Conservation (phyloP, 306 rosid species). For the Malus orientalis region DNA sequence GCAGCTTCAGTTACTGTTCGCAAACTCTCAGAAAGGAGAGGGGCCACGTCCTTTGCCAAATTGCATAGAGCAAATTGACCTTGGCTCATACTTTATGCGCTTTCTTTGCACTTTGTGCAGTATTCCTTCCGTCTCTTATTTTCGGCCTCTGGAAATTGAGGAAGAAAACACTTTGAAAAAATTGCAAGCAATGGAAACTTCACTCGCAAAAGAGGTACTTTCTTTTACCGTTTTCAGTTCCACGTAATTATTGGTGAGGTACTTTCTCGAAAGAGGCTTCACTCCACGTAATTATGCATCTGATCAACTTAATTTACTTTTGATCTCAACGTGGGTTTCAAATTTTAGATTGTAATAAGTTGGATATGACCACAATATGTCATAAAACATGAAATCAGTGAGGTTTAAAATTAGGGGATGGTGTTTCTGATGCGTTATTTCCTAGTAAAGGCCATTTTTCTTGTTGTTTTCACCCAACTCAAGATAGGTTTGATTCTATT, state of each 20-base stretch:
- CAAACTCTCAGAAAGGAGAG: conserved; percentile 81
- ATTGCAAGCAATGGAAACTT: conserved; percentile 59
- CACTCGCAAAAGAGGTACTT: conserved; percentile 58
- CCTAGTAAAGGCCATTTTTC: not conserved
- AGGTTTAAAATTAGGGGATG: not conserved
- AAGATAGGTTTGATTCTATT: not conserved
- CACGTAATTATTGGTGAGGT: not conserved
- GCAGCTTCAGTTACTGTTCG: conserved; percentile 75
- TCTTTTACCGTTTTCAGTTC: not conserved
- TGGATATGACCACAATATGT: not conserved
- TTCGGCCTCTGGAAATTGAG: conserved; percentile 53
- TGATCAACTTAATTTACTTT: not conserved
- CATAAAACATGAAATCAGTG: not conserved
- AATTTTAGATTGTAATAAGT: not conserved
- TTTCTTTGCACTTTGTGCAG: conserved; percentile 70
- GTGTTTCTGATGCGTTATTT: not conserved
- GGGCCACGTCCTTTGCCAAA: conserved; percentile 34
- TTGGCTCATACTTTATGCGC: conserved; percentile 82
- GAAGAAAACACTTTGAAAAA: conserved; percentile 62
- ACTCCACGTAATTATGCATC: not conserved
- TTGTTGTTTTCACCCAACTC: not conserved
- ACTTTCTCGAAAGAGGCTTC: not conserved
- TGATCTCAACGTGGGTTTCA: not conserved
- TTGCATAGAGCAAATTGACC: conserved; percentile 59
- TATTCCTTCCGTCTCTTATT: conserved; percentile 87